Evolutionary conservation across 352 stramenopile genomes (phyloP).

Genomic region (Elongisporangium undulatum): DNA sequence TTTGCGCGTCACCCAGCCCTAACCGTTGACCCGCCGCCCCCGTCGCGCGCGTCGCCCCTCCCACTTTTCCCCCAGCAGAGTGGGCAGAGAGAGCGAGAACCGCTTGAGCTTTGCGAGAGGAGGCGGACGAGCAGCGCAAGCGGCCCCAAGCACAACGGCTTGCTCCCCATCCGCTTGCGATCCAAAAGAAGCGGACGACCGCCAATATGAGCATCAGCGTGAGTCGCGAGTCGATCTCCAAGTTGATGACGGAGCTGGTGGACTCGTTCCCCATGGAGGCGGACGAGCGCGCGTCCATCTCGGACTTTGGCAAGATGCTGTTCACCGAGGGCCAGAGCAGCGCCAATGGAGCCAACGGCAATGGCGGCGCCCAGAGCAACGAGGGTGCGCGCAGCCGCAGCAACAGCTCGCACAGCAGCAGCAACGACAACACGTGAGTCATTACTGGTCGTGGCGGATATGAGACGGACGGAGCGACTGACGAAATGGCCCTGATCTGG

Average conservation of each 20-base stretch:
- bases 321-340: slow-evolving; percentile 67
- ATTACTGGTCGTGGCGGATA: background rate
- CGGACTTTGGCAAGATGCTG: slow-evolving; percentile 83
- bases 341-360: slow-evolving; percentile 2
- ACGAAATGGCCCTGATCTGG: background rate
- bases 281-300: slow-evolving; percentile 75
- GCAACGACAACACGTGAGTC: slow-evolving; percentile 8
- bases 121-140: background rate
- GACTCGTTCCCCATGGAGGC: slow-evolving; percentile 78
- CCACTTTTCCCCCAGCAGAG: background rate
- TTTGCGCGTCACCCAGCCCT: background rate
- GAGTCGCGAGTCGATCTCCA: slow-evolving; percentile 81
- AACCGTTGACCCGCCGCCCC: background rate
- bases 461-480: background rate
- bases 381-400: slow-evolving; percentile 3
- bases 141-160: background rate
- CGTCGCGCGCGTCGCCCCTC: background rate
- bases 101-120: background rate
- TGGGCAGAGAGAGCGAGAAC: background rate
- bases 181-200: slow-evolving; percentile 1
- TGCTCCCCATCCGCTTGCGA: background rate
- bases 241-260: slow-evolving; percentile 82
- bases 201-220: slow-evolving; percentile 75
- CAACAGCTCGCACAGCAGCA: slow-evolving; percentile 5
- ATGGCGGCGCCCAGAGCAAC: slow-evolving; percentile 3